Percentiles rank a stretch among this genome's conserved stretches.
Conservation (phyloP, 805 yeast genomes). For the Starmerella apis region DNA sequence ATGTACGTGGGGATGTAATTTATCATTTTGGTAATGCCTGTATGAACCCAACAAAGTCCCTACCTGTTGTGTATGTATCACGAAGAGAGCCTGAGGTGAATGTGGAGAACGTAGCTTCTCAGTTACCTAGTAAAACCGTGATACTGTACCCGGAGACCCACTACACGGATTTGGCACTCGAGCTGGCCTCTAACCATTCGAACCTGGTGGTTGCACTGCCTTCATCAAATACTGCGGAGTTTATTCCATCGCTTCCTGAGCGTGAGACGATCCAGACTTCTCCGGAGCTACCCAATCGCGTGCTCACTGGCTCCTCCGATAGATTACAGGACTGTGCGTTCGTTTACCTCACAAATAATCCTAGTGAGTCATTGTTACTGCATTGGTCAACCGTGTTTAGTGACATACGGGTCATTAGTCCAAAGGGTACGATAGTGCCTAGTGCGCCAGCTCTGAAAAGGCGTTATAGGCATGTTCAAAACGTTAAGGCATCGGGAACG, state of each 20-base stretch:
- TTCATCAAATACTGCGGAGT: slow-evolving; percentile 16
- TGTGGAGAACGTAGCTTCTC: slow-evolving; percentile 31
- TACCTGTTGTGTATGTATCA: slow-evolving; percentile 75
- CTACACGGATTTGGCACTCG: slow-evolving; percentile 38
- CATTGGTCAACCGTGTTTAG: slow-evolving; percentile 62
- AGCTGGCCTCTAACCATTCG: slow-evolving; percentile 24
- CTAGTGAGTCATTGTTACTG: slow-evolving; percentile 69
- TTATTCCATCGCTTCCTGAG: slow-evolving; percentile 17
- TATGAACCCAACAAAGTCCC: slow-evolving; percentile 59
- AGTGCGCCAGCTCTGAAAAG: slow-evolving; percentile 68
- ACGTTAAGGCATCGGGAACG: slow-evolving; percentile 85
- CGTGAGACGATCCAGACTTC: neutral
- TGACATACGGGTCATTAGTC: slow-evolving; percentile 6
- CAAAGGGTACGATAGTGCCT: slow-evolving; percentile 7
- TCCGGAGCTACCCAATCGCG: slow-evolving; percentile 19
- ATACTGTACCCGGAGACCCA: slow-evolving; percentile 67
- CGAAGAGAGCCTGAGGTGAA: slow-evolving; percentile 41
- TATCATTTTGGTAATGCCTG: slow-evolving; percentile 96
- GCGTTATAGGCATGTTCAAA: slow-evolving; percentile 74
- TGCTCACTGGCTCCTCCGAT: slow-evolving; percentile 3
- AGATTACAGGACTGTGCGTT: slow-evolving; percentile 1
- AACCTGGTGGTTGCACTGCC: slow-evolving; percentile 31
- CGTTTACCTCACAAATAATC: slow-evolving; percentile 36
- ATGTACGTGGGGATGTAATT: slow-evolving; percentile 72
- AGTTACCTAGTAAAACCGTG: slow-evolving; percentile 13